phyloP scores from a whole-genome alignment of 1,139 yeast genomes.

The Yamadazyma friedrichii region DNA sequence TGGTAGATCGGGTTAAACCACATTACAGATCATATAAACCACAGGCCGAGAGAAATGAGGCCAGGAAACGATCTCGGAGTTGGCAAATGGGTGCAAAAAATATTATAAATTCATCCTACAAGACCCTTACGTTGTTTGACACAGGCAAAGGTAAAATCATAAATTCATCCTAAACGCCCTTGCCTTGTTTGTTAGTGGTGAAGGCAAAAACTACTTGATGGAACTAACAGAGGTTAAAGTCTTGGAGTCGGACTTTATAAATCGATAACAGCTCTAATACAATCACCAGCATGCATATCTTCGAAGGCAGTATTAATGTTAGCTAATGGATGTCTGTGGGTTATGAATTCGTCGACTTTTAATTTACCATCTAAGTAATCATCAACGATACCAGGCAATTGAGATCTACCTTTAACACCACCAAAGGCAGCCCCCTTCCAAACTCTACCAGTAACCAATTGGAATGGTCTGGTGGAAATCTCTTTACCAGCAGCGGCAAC shows the following conservation, averaged over 20 bases:
- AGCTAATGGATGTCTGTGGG: conserved; percentile 78
- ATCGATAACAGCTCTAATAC: conserved; percentile 86
- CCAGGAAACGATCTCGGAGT: conserved; percentile 1
- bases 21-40: too few relatives aligned
- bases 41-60: too few relatives aligned
- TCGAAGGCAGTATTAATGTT: conserved; percentile 88
- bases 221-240: conserved; percentile 1
- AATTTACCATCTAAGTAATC: conserved; percentile 80
- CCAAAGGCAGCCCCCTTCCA: conserved; percentile 99
- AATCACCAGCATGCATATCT: conserved; percentile 91
- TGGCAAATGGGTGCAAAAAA: conserved; percentile 4
- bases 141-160: too few relatives aligned
- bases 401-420: conserved; percentile 96
- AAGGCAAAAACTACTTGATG: too few relatives aligned
- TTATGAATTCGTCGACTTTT: conserved; percentile 92
- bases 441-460: conserved; percentile 96
- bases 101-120: neutral
- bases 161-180: too few relatives aligned
- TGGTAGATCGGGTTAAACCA: too few relatives aligned
- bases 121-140: neutral
- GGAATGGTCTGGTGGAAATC: conserved; percentile 96
- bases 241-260: conserved; percentile 23
- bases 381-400: conserved; percentile 86
- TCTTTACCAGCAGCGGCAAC: conserved; percentile 99
- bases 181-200: too few relatives aligned